These are phyloP conservation scores for Trichosporon asahii DNA, from an alignment of 1,284 basidiomycete genomes.

Conservation along the genomic window DNA sequence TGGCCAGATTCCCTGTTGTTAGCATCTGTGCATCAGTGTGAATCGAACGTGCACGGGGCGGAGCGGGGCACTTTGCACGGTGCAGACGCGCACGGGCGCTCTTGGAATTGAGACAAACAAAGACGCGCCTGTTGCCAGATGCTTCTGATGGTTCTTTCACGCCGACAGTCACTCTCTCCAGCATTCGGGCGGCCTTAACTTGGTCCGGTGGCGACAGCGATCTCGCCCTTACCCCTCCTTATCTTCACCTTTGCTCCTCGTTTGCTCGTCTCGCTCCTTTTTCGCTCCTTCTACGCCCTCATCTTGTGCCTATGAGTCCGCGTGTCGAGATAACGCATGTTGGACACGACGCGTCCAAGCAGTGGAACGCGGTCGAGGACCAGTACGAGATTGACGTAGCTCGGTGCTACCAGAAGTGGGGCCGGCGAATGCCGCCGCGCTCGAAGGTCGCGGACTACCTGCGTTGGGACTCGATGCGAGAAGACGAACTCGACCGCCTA, in stretches of 20 bases:
- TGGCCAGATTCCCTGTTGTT: too few species aligned
- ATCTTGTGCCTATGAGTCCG: background rate
- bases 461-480: background rate
- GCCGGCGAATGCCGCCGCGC: background rate
- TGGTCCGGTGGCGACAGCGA: background rate
- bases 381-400: background rate
- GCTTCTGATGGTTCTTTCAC: background rate
- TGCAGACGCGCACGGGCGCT: background rate
- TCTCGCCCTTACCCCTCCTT: background rate
- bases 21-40: background rate
- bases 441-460: background rate
- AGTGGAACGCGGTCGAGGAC: background rate
- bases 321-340: background rate
- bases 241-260: background rate
- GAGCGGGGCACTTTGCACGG: too few species aligned
- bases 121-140: background rate
- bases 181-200: background rate
- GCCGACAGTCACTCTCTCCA: background rate
- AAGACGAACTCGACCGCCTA: background rate
- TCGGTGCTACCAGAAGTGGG: constrained; percentile 3
- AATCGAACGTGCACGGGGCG: background rate
- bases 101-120: background rate
- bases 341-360: background rate
- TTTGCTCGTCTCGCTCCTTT: background rate
- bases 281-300: too few species aligned